phyloP scores from a whole-genome alignment of 352 stramenopile species.

The Detonula confervacea region DNA sequence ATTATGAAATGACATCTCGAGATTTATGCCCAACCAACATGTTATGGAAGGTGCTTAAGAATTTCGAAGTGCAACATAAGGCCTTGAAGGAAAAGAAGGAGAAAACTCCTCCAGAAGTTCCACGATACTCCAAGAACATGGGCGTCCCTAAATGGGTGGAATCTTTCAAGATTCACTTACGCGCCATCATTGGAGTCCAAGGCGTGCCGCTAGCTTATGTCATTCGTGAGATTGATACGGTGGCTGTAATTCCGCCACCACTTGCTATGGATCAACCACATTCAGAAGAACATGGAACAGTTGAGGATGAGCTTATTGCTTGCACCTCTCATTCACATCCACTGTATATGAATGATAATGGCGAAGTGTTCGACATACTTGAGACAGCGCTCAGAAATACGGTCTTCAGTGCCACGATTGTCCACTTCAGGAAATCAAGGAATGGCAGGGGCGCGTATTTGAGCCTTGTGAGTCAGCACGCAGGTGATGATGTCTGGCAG shows the following conservation, averaged over 20 bases:
- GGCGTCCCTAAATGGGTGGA: too few relatives aligned
- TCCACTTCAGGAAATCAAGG: constrained; percentile 2
- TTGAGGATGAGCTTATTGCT: constrained; percentile 31
- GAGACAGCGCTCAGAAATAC: constrained; percentile 12
- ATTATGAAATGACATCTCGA: neutral
- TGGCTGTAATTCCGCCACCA: neutral
- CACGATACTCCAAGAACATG: too few relatives aligned
- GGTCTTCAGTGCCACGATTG: constrained; percentile 5
- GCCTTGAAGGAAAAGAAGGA: too few relatives aligned
- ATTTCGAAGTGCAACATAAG: too few relatives aligned
- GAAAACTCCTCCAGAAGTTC: neutral
- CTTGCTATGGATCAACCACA: constrained; percentile 22
- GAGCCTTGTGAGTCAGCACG: constrained; percentile 26
- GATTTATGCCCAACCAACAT: neutral
- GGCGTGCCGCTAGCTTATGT: too few relatives aligned
- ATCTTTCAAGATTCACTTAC: too few relatives aligned
- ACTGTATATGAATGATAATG: constrained; percentile 37
- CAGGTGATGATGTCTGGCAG: constrained; percentile 45
- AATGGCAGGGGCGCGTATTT: constrained; percentile 37
- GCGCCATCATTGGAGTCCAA: too few relatives aligned
- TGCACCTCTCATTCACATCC: constrained; percentile 31
- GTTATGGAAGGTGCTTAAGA: neutral
- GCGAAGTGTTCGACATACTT: constrained; percentile 6
- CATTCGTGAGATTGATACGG: neutral
- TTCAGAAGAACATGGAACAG: constrained; percentile 21